Percentiles rank a stretch among this genome's conserved stretches.
phyloP scores from a whole-genome alignment of 148 eudicot species.

The Camellia lanceoleosa region DNA sequence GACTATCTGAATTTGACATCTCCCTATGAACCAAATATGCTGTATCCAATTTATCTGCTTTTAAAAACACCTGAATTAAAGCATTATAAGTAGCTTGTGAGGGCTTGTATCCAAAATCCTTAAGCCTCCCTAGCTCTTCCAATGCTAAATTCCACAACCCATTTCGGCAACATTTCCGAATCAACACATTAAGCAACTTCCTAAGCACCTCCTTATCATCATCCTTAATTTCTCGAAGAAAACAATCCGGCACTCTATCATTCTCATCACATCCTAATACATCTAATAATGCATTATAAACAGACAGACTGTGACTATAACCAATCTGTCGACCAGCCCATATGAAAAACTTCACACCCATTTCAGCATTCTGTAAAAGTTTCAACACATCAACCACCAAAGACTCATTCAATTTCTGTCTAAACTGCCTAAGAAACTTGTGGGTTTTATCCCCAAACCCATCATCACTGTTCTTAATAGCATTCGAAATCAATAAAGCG shows the following conservation, averaged over 20 bases:
- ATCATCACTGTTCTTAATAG: constrained; percentile 44
- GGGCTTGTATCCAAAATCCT: constrained; percentile 82
- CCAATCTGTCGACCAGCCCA: constrained; percentile 94
- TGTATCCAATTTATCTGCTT: constrained; percentile 59
- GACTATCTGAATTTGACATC: constrained; percentile 53
- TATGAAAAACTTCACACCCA: constrained; percentile 72
- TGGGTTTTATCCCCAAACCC: constrained; percentile 45
- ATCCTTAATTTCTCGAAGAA: constrained; percentile 50
- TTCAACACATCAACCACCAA: constrained; percentile 69
- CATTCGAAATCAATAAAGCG: constrained; percentile 42
- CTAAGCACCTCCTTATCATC: constrained; percentile 70
- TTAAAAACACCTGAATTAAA: constrained; percentile 62
- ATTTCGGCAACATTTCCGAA: constrained; percentile 56
- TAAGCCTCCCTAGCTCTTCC: constrained; percentile 90
- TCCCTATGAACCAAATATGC: constrained; percentile 66
- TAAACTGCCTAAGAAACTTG: constrained; percentile 61
- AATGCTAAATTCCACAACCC: constrained; percentile 86
- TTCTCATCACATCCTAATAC: constrained; percentile 39
- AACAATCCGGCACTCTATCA: constrained; percentile 38
- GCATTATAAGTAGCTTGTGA: constrained; percentile 64
- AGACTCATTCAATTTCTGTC: constrained; percentile 49
- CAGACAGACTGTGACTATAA: constrained; percentile 53
- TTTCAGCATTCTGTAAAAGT: constrained; percentile 49
- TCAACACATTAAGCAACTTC: constrained; percentile 62
- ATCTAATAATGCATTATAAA: constrained; percentile 64